Conservation (phyloP, 1,139 yeast genomes). For the Geotrichum carabidarum region DNA sequence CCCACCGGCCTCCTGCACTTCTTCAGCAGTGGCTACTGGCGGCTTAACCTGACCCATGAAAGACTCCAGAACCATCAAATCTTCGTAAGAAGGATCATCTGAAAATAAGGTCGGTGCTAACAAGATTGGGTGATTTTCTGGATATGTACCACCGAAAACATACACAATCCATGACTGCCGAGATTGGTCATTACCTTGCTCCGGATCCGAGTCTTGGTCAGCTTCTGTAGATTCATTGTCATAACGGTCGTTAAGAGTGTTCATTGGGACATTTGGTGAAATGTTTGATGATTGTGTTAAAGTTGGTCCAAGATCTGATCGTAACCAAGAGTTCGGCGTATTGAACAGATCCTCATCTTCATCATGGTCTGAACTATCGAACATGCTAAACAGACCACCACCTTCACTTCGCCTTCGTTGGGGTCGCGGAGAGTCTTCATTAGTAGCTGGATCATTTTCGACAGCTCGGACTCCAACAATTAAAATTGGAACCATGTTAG, state of each 20-base stretch:
- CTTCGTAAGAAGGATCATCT: constrained; percentile 49
- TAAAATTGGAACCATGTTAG: constrained; percentile 47
- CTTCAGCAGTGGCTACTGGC: constrained; percentile 42
- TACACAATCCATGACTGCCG: constrained; percentile 48
- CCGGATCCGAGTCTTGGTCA: neutral
- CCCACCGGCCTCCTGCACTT: constrained; percentile 42
- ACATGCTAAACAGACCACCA: constrained; percentile 1
- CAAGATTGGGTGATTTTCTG: constrained; percentile 46
- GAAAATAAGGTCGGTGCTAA: constrained; percentile 46
- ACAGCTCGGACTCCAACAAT: constrained; percentile 54
- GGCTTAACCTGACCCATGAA: constrained; percentile 46
- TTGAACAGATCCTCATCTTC: constrained; percentile 14
- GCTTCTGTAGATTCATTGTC: neutral
- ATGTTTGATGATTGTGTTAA: too few relatives aligned
- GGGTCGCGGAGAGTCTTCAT: neutral
- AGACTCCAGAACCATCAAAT: constrained; percentile 43
- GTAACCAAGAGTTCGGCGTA: neutral
- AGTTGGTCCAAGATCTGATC: neutral
- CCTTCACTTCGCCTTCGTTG: neutral
- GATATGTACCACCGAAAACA: constrained; percentile 48
- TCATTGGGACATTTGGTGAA: constrained; percentile 2
- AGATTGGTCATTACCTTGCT: constrained; percentile 17
- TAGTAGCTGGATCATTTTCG: constrained; percentile 17
- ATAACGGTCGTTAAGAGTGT: constrained; percentile 9
- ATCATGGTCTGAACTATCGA: constrained; percentile 7